Evolutionary conservation across 768 basidiomycete genomes (phyloP), one percentile per base, ranked within the genome.

Genomic region (Lepiota venenata): DNA sequence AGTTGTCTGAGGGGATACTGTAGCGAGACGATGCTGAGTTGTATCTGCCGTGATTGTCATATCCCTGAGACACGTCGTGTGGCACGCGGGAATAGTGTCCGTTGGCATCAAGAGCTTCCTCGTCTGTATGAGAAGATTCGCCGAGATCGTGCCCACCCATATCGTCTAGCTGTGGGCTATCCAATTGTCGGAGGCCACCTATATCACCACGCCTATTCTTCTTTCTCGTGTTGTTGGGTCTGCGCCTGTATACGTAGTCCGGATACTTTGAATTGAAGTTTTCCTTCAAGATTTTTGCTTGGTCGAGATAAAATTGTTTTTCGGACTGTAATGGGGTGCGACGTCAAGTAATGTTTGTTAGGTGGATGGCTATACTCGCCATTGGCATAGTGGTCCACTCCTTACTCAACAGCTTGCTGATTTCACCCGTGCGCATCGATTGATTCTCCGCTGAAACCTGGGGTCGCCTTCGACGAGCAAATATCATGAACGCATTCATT

Each of bases 401-500:
- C 56, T 84, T 87, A 71, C 85, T 87, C 58, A 93, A 74, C 50
- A 93, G 83, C 71, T 93, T 93, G 74, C 86, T 88, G 50, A 93
- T 91, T 63, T 93, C 91, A 14, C 91, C 91, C 0, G 91, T 93
- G 38, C 91, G 85, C 88, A 93, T 87, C 42, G 88, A 82, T 66
- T 91, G 90, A 66, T 93, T 88, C 58, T 88, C 87, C n/a, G 88
- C 83, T 7, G 88, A 84, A 32, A 93, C 88, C 67, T 93, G 88
- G 15, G 91, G 91, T 40, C 91, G 75, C 54, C 91, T 79, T 49
- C 85, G 79, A 20, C 91, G 82, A 57, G 91, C 91, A 62, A 92
- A 93, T 56, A 93, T 93, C 91, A 93, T 93, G 74, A 93, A 93
- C 18, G 91, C 91, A 67, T 93, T 93, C 91, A 93, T 93, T 32